Evolutionary conservation across 2,329 filamentous ascomycete species (phyloP), one percentile per base, ranked within the genome.

Genomic region (Laburnicola sp.): DNA sequence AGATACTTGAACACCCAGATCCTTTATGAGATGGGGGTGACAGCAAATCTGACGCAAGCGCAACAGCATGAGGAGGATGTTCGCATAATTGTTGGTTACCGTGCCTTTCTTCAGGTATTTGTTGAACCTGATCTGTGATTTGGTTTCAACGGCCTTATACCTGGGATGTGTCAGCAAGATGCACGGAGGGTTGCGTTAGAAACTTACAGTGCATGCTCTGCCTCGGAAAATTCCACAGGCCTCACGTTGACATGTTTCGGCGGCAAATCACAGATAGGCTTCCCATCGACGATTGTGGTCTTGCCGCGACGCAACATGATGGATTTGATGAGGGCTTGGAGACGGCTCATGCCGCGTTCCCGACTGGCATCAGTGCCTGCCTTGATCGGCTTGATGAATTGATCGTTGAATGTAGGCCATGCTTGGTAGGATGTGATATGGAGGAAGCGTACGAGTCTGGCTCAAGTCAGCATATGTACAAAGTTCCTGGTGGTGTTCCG

Each of bases 291-390:
- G 56, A 82, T 75, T 0, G 90, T 91, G 30, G 83, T 80, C 73
- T 96, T 96, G 49, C 86, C 92, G 21, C 92, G 86, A 26, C 91
- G 87, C 43, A 96, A 79, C 74, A 96, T 86, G 41, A 92, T 85
- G 1, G 88, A 87, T 63, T 89, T 91, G 32, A 96, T 81, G 4
- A 96, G 73, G 4, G 84, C 84, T 51, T 90, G 89, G 4, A 96
- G 75, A 59, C 86, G 83, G 45, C 75, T 75, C 85, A 96, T 90
- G 2, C 86, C 86, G 27, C 54, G 58, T 22, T 55, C 73, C 55
- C 50, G 71, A 64, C 16, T 56, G 27, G 41, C 50, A 2, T 75
- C 69, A 34, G 69, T 62, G 4, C 56, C 60, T 2, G 62, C 64
- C 53, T 82, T 82, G 6, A 86, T 40, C 7, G 58, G 60, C 57